Evolutionary conservation across 78 protist genomes (phyloP).

Genomic region (Blattamonas nauphoetae): DNA sequence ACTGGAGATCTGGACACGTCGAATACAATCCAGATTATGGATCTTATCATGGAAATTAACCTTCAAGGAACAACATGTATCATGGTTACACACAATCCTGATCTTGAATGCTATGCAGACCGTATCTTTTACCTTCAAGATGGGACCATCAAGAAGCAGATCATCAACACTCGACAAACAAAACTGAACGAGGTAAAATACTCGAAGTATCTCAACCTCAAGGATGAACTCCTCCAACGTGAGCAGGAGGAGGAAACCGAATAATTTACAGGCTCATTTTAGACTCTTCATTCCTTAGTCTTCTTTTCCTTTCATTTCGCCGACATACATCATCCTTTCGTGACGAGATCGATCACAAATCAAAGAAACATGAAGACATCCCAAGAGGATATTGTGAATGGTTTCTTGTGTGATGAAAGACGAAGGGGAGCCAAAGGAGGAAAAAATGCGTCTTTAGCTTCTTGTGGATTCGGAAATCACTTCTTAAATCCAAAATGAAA

Average conservation of each 20-base stretch:
- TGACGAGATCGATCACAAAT: too few relatives aligned
- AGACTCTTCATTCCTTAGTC: background rate
- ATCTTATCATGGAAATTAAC: constrained; percentile 67
- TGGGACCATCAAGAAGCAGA: constrained; percentile 13
- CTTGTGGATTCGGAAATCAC: too few relatives aligned
- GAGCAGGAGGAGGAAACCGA: background rate
- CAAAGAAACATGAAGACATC: too few relatives aligned
- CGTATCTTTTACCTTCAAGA: constrained; percentile 54
- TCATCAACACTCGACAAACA: background rate
- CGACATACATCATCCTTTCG: too few relatives aligned
- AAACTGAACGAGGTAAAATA: background rate
- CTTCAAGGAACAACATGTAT: constrained; percentile 58
- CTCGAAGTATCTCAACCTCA: background rate
- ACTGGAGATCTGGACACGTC: constrained; percentile 78
- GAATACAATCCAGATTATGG: constrained; percentile 80
- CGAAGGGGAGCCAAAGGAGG: too few relatives aligned
- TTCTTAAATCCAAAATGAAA: too few relatives aligned
- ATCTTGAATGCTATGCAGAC: constrained; percentile 86
- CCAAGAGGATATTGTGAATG: too few relatives aligned
- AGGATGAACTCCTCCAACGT: too few relatives aligned
- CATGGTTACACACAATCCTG: constrained; percentile 88
- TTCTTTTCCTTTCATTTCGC: background rate
- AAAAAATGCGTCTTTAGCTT: too few relatives aligned
- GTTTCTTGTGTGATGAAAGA: too few relatives aligned
- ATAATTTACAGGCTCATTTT: background rate